Base-by-base conservation (phyloP, 73 alveolate genomes). In the Paramecium pentaurelia region DNA sequence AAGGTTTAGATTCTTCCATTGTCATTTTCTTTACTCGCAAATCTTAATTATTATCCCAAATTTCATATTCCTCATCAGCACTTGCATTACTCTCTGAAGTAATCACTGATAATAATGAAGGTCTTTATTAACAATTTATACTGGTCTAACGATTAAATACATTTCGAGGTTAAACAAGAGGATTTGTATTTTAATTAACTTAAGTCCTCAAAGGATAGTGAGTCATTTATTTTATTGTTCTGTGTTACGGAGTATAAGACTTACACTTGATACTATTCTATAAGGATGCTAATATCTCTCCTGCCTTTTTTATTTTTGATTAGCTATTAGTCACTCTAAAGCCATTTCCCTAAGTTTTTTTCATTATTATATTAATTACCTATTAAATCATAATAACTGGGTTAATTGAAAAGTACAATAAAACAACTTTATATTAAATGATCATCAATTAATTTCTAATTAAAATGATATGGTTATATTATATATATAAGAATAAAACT, bases 1-100 rank as follows among this genome's bases (percentile, higher is more conserved):
- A 80, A 80, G 71, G 77, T 47, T 47, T 80, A 0, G 71, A 20
- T 45, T 80, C 91, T 44, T 80, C 91, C 14, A 80, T 42, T 42
- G 75, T 47, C 77, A 80, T 44, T 47, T 80, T 80, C 18, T 80
- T 6, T 8, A 80, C 77, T 12, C 91, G 6, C 32, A 80, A 12
- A 36, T 80, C 91, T 10, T 42, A 47, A 80, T 47, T 80, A 28
- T 40, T 80, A 47, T 80, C 73, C 91, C 91, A 80, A 18, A 80
- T 44, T 25, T 80, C 91, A 47, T 44, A 49, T 80, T 80, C 91
- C 20, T 80, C 91, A 6, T 80, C 91, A 32, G 44, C 44, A 49
- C 91, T 80, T 25, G 10, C n/a, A 7, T 36, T 25, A 16, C 91
- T 80, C 16, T 80, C 91, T 25, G 84, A 25, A 3, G 77, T 64